Percentiles rank a stretch among this genome's conserved stretches.
phyloP scores from a whole-genome alignment of 805 yeast genomes.

The Vanderwaltozyma polyspora region DNA sequence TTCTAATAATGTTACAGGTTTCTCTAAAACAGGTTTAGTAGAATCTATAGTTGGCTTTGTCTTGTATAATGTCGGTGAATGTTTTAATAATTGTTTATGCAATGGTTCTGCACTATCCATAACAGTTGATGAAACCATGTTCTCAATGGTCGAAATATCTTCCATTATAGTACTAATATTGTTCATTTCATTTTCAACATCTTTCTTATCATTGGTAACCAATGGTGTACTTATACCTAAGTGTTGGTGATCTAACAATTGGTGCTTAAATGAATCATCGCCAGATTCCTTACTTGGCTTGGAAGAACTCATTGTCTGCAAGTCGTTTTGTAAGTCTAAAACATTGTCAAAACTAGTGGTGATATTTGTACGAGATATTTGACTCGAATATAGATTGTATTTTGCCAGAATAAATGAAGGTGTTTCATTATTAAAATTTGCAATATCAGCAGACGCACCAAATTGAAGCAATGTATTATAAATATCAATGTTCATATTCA shows the following conservation, averaged over 20 bases:
- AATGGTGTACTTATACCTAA: not conserved
- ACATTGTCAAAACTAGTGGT: no score
- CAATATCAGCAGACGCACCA: conserved; percentile 24
- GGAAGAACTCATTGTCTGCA: no score
- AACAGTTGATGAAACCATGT: conserved; percentile 20
- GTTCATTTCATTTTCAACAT: not conserved
- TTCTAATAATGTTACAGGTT: conserved; percentile 1
- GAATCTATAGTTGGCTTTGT: conserved; percentile 13
- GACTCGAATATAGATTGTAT: conserved; percentile 14
- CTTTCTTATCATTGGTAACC: not conserved
- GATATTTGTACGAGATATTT: no score
- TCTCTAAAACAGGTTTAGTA: not conserved
- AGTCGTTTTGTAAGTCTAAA: no score
- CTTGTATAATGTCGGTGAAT: conserved; percentile 16
- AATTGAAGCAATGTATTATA: conserved; percentile 23
- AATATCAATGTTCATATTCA: conserved; percentile 24
- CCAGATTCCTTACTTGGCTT: no score
- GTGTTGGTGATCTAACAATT: conserved; percentile 1
- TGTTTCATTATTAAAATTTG: conserved; percentile 23
- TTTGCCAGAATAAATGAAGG: conserved; percentile 22
- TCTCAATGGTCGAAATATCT: conserved; percentile 16
- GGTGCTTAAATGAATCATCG: no score
- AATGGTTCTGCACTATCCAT: conserved; percentile 10
- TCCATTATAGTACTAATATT: conserved; percentile 10
- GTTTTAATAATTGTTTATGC: conserved; percentile 9